Evolutionary conservation across 768 basidiomycete species (phyloP).

Genomic region (Sarcomyxa edulis): DNA sequence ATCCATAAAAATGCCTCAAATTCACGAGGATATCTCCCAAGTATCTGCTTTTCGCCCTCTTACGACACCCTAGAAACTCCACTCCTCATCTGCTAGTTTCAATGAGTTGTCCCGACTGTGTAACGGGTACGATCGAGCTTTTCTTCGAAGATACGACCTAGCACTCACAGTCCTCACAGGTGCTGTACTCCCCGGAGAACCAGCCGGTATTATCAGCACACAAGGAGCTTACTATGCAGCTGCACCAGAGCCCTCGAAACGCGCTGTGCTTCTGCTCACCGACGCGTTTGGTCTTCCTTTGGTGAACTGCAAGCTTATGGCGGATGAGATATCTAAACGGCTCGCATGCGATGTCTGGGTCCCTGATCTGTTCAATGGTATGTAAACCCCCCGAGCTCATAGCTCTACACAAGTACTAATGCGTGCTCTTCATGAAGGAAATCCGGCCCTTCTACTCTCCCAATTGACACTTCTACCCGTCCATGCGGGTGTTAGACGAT

Average conservation of each 20-base stretch:
- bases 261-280: constrained; percentile 47
- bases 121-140: no score
- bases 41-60: no score
- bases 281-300: constrained; percentile 54
- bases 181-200: constrained; percentile 35
- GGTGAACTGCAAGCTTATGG: constrained; percentile 50
- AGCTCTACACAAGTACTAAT: constrained; percentile 1
- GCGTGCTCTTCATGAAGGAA: constrained; percentile 15
- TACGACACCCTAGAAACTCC: no score
- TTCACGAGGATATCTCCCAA: no score
- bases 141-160: no score
- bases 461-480: constrained; percentile 19
- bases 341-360: constrained; percentile 59
- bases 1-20: no score
- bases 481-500: constrained; percentile 25
- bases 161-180: no score
- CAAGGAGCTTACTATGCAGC: constrained; percentile 41
- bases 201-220: constrained; percentile 33
- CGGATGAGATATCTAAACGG: constrained; percentile 43
- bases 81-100: no score
- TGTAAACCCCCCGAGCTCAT: constrained; percentile 10
- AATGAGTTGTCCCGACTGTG: no score
- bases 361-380: constrained; percentile 57
- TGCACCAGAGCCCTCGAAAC: constrained; percentile 21
- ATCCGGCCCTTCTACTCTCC: constrained; percentile 21